phyloP scores from a whole-genome alignment of 495 filamentous ascomycete species.

The Cairneyella variabilis region DNA sequence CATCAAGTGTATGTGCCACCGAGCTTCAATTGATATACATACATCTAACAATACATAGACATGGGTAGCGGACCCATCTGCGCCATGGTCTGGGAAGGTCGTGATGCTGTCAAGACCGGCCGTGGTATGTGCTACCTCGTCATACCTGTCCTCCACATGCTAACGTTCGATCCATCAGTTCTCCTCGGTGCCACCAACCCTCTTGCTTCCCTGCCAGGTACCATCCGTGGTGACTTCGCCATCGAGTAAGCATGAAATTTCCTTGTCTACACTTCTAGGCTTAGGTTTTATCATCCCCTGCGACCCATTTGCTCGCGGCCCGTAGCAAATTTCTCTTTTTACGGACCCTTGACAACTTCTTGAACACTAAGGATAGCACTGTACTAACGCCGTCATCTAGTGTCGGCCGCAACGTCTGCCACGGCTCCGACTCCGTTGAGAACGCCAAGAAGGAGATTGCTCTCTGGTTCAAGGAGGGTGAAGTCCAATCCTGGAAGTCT shows the following conservation, averaged over 20 bases:
- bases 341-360: too few relatives aligned
- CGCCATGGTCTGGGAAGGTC: slow-evolving; percentile 99
- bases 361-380: too few relatives aligned
- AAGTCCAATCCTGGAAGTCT: slow-evolving; percentile 75
- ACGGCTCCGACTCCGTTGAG: slow-evolving; percentile 97
- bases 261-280: too few relatives aligned
- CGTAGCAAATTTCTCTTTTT: too few relatives aligned
- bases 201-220: slow-evolving; percentile 85
- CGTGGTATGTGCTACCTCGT: slow-evolving; percentile 55
- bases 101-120: slow-evolving; percentile 96
- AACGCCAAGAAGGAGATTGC: slow-evolving; percentile 99
- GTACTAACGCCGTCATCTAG: too few relatives aligned
- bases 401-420: slow-evolving; percentile 98
- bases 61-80: slow-evolving; percentile 95
- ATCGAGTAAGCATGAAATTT: too few relatives aligned
- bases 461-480: slow-evolving; percentile 89
- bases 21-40: neutral
- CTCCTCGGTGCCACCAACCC: slow-evolving; percentile 99
- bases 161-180: slow-evolving; percentile 36
- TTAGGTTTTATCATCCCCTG: too few relatives aligned
- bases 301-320: too few relatives aligned
- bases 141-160: slow-evolving; percentile 6
- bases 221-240: slow-evolving; percentile 72
- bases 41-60: slow-evolving; percentile 54
- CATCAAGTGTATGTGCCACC: slow-evolving; percentile 64